Conservation (phyloP, 2,329 filamentous ascomycete genomes). For the Curvularia verruculosa region DNA sequence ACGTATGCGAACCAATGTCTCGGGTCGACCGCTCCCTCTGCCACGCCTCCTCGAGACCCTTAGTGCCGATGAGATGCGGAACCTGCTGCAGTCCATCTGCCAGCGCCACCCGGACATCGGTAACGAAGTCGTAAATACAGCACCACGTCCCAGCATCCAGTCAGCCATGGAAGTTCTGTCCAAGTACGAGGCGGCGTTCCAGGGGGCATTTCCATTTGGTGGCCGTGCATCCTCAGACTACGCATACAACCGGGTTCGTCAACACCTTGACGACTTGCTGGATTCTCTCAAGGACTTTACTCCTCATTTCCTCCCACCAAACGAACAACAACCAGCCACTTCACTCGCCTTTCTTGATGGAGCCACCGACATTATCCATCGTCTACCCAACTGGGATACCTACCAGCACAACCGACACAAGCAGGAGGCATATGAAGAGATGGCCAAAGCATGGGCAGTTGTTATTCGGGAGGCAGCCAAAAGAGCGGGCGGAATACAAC, state of each 20-base stretch:
- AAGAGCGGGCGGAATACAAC: conserved; percentile 83
- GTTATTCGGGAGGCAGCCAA: conserved; percentile 92
- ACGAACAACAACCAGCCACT: conserved; percentile 80
- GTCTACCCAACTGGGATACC: conserved; percentile 88
- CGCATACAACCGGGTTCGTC: conserved; percentile 89
- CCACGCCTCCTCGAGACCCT: conserved; percentile 91
- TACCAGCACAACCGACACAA: conserved; percentile 90
- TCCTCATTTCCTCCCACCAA: conserved; percentile 90
- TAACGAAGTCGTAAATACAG: conserved; percentile 80
- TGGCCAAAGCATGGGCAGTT: conserved; percentile 88
- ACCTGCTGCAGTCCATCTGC: conserved; percentile 88
- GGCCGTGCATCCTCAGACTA: conserved; percentile 88
- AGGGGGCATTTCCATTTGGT: conserved; percentile 81
- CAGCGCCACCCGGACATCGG: conserved; percentile 86
- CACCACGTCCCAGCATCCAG: conserved; percentile 83
- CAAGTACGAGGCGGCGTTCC: conserved; percentile 80
- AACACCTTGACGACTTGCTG: conserved; percentile 77
- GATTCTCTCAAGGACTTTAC: conserved; percentile 94
- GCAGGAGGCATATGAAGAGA: conserved; percentile 94
- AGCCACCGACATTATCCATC: conserved; percentile 87
- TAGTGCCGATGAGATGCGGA: conserved; percentile 80
- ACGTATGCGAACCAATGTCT: conserved; percentile 70
- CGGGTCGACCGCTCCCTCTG: conserved; percentile 68
- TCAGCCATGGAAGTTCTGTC: conserved; percentile 80
- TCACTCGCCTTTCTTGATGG: conserved; percentile 89